Base-by-base conservation (phyloP, 495 filamentous ascomycete genomes). In the Lasiosphaeria hispida region DNA sequence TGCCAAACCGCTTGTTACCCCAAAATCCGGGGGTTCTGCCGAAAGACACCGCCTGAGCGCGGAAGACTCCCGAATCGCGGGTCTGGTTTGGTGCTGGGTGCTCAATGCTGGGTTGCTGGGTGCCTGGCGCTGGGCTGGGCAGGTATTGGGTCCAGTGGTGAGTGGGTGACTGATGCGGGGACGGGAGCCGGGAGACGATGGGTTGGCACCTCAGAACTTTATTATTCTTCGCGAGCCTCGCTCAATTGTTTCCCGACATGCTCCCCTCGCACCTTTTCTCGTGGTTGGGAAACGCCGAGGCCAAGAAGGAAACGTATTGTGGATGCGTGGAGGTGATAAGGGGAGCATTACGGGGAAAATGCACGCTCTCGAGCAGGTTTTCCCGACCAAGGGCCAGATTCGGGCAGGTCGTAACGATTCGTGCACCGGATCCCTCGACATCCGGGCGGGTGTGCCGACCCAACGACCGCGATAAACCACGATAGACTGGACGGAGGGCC, bases 381-480 rank as follows among this genome's bases (percentile, higher is more conserved):
- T 30, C 15, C 13, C 43, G 9, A 47, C 10, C 17, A 17, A 19
- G 30, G 5, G 9, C 43, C 43, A 17, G 17, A 23, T 18, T 51
- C 43, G 52, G 51, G 33, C 40, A 58, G 38, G 19, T 44, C 13
- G 19, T 59, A 33, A 18, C n/a, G 34, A 40, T 37, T 45, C 40
- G 56, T 44, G 53, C 41, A 18, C 30, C 56, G 56, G 42, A 54
- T 40, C 14, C 23, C 14, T 30, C 35, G 33, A 33, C 42, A 36
- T 53, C 52, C 52, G 52, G 18, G 23, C 23, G 23, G 23, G 17
- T 23, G 10, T 19, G 10, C 43, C 43, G 43, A 47, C n/a, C 43
- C 43, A 47, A 47, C 43, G 3, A 47, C 14, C 18, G 18, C 43
- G 14, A 47, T 8, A 17, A 47, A 47, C 8, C 3, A 17, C 10